Conservation (phyloP, 805 yeast species). For the Zygosaccharomyces gambellarensis region DNA sequence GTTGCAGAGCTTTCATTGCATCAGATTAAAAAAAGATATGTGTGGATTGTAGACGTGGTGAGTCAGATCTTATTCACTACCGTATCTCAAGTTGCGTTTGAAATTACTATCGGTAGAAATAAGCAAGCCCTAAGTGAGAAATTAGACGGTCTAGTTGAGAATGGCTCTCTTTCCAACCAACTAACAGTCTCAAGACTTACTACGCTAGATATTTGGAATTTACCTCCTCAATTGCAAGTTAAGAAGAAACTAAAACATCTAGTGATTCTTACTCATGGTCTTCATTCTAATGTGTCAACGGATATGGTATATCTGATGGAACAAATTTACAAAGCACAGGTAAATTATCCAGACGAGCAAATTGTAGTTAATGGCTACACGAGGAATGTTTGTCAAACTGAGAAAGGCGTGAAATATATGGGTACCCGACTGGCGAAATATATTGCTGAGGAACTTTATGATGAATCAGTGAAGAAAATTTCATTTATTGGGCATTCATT, state of each 20-base stretch:
- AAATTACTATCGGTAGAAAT: slow-evolving; percentile 47
- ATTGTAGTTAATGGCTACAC: slow-evolving; percentile 64
- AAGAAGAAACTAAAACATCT: slow-evolving; percentile 50
- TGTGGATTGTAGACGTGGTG: slow-evolving; percentile 67
- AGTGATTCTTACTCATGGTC: slow-evolving; percentile 70
- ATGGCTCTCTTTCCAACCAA: slow-evolving; percentile 33
- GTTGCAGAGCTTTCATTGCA: slow-evolving; percentile 60
- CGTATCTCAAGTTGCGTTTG: slow-evolving; percentile 57
- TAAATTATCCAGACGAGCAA: slow-evolving; percentile 38
- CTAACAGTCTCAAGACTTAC: slow-evolving; percentile 48
- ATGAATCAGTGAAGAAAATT: slow-evolving; percentile 45
- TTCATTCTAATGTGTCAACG: slow-evolving; percentile 70
- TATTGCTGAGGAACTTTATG: slow-evolving; percentile 45
- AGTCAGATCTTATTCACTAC: slow-evolving; percentile 68
- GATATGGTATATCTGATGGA: slow-evolving; percentile 74
- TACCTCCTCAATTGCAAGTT: slow-evolving; percentile 38
- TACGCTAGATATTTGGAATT: slow-evolving; percentile 68
- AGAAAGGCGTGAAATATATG: slow-evolving; percentile 67
- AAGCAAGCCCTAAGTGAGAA: slow-evolving; percentile 25
- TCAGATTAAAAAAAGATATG: slow-evolving; percentile 50
- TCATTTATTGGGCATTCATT: slow-evolving; percentile 77
- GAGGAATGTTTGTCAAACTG: slow-evolving; percentile 73
- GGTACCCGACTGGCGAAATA: slow-evolving; percentile 70
- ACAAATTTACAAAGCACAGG: slow-evolving; percentile 46
- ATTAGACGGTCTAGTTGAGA: slow-evolving; percentile 23